phyloP scores from a whole-genome alignment of 2,329 filamentous ascomycete species.

The Thermothelomyces thermophilus region DNA sequence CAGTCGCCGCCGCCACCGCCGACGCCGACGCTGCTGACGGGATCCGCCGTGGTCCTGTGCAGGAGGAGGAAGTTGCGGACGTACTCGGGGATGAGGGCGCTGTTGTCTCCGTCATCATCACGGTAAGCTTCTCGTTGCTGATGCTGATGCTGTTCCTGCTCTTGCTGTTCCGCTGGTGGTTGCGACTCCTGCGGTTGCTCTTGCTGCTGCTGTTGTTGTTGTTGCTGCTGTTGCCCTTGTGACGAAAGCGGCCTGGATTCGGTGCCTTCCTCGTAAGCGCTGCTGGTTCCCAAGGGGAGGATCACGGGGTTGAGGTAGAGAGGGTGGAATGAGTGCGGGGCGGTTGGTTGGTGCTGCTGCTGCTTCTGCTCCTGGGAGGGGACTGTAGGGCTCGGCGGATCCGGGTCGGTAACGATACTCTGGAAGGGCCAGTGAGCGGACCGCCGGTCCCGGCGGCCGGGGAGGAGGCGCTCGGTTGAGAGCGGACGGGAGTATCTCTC shows the following conservation, averaged over 20 bases:
- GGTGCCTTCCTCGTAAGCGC: background rate
- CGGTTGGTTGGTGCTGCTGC: slow-evolving; percentile 10
- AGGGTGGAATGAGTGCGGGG: slow-evolving; percentile 23
- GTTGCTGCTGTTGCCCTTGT: background rate
- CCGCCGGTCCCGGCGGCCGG: slow-evolving; percentile 18
- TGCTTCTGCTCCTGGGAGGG: no score
- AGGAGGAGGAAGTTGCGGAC: slow-evolving; percentile 44
- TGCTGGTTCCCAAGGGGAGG: no score
- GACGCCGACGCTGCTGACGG: background rate
- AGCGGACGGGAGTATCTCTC: slow-evolving; percentile 9
- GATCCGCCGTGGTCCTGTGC: background rate
- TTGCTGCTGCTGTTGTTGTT: background rate
- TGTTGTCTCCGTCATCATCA: slow-evolving; percentile 17
- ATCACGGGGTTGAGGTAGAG: slow-evolving; percentile 1
- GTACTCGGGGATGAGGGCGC: slow-evolving; percentile 45
- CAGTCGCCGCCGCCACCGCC: background rate
- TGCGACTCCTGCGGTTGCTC: background rate
- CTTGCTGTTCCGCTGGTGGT: no score
- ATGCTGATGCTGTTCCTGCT: slow-evolving; percentile 12
- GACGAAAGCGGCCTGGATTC: background rate
- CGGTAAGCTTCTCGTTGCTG: slow-evolving; percentile 9
- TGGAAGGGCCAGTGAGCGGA: slow-evolving; percentile 33
- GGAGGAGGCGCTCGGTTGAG: slow-evolving; percentile 2
- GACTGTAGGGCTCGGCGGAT: slow-evolving; percentile 20
- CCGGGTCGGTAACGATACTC: slow-evolving; percentile 25